phyloP scores from a whole-genome alignment of 176 grass and related monocot species.

The Carex cristatella region DNA sequence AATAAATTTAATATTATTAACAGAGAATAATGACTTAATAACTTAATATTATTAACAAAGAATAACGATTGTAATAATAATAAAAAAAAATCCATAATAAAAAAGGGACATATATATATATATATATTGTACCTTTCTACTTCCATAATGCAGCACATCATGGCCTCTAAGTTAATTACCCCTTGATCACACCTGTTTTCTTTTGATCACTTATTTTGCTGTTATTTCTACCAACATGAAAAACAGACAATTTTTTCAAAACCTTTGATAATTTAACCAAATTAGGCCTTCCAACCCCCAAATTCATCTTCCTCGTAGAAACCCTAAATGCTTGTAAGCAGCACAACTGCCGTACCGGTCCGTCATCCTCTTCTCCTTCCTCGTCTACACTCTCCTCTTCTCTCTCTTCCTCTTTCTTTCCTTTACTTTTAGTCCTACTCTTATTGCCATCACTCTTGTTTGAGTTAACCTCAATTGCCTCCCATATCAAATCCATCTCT shows the following conservation, averaged over 20 bases:
- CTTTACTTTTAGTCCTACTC: conserved; percentile 14
- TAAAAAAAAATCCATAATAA: neutral
- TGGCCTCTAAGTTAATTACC: conserved; percentile 1
- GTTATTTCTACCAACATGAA: conserved; percentile 37
- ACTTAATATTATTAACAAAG: neutral
- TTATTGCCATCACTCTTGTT: neutral
- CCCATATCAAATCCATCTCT: conserved; percentile 96
- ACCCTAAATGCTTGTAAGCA: conserved; percentile 86
- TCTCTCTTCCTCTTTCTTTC: conserved; percentile 15
- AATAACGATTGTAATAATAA: neutral
- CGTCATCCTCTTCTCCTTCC: conserved; percentile 25
- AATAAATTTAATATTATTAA: neutral
- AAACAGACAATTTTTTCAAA: conserved; percentile 50
- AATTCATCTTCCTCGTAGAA: conserved; percentile 78
- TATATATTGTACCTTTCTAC: conserved; percentile 8
- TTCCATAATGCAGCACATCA: neutral
- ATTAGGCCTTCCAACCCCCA: conserved; percentile 64
- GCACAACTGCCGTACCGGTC: conserved; percentile 52
- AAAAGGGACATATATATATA: too few relatives aligned
- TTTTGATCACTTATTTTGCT: conserved; percentile 26
- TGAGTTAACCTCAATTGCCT: conserved; percentile 75
- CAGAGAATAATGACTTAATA: neutral
- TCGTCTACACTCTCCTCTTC: conserved; percentile 17
- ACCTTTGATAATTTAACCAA: conserved; percentile 77
- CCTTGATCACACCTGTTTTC: conserved; percentile 2